Evolutionary conservation across 1,284 basidiomycete species (phyloP), one percentile per base, ranked within the genome.

Genomic region (Sporisorium iseilematis-ciliati): DNA sequence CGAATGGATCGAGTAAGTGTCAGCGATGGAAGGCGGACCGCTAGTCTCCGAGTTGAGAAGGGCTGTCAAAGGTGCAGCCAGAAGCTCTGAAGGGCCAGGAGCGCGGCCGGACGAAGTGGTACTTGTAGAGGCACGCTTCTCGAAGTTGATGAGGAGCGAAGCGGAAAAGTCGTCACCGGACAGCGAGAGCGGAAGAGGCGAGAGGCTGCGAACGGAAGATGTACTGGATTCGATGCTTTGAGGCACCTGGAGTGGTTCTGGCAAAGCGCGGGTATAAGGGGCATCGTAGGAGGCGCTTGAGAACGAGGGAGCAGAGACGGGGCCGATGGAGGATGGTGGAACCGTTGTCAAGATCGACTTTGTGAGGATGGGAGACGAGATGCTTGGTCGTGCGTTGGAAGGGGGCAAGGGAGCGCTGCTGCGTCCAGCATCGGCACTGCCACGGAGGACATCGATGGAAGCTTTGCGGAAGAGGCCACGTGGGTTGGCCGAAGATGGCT

Each of bases 61-160:
- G 8, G 49, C 25, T 4, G 71, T 35, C 33, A 74, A 33, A 14
- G 53, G 53, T 1, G 42, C 42, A 7, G 57, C 57, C 3, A 74
- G n/a, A 20, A 68, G 41, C 29, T 74, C 71, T 16, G 46, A 67
- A n/a, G 70, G 70, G 35, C 65, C 70, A 20, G 70, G 70, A 2
- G 70, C 70, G 2, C 70, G 71, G 46, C 71, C 57, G 3, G 65
- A 74, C 11, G 65, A 74, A 14, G 46, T 45, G 23, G 71, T 62
- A 26, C 57, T 18, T 5, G 48, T 51, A 20, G 71, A 74, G n/a
- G 60, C 23, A 6, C 71, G 65, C 57, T 68, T 65, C 33, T 56
- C 58, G 23, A 74, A 45, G 57, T 59, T 56, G 57, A 53, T 51
- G 43, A 73, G 60, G 25, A 65, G 60, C 53, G 60, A 63, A 7